phyloP scores from a whole-genome alignment of 2,329 filamentous ascomycete genomes.

The Scedosporium apiospermum region DNA sequence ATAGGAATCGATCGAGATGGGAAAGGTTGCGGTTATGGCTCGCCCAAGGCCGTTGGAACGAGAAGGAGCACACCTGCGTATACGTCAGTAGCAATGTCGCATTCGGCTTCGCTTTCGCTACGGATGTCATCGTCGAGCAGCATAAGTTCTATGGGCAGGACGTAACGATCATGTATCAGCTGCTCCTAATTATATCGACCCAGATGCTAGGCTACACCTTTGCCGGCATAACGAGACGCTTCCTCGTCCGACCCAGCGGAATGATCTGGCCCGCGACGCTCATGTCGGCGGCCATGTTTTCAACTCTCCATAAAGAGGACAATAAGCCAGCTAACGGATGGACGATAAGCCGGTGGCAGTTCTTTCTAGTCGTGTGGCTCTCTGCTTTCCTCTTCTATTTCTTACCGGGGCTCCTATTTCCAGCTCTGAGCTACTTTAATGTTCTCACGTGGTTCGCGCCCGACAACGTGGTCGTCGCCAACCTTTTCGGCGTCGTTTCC shows the following conservation, averaged over 20 bases:
- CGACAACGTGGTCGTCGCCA: slow-evolving; percentile 75
- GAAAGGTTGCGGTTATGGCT: slow-evolving; percentile 58
- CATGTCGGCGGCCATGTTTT: slow-evolving; percentile 85
- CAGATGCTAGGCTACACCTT: slow-evolving; percentile 83
- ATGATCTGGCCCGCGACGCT: slow-evolving; percentile 91
- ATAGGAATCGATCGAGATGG: background rate
- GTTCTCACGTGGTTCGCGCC: slow-evolving; percentile 84
- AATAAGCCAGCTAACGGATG: slow-evolving; percentile 76
- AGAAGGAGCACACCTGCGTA: slow-evolving; percentile 81
- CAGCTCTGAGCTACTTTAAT: slow-evolving; percentile 80
- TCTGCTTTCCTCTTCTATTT: slow-evolving; percentile 75
- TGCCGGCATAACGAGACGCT: slow-evolving; percentile 70
- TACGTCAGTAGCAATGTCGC: slow-evolving; percentile 87
- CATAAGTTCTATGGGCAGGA: slow-evolving; percentile 83
- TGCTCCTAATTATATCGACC: slow-evolving; percentile 75
- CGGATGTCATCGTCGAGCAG: slow-evolving; percentile 84
- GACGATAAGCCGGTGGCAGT: slow-evolving; percentile 73
- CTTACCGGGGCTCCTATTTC: slow-evolving; percentile 71
- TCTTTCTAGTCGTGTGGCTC: slow-evolving; percentile 68
- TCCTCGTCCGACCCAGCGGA: slow-evolving; percentile 72
- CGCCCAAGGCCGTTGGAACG: slow-evolving; percentile 73
- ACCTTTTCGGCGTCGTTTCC: slow-evolving; percentile 78
- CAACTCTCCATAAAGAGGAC: slow-evolving; percentile 73
- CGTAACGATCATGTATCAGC: slow-evolving; percentile 65
- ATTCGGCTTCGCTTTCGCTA: slow-evolving; percentile 82